Conservation (phyloP, 345 rosid species). For the Eucalyptus guilfoylei region DNA sequence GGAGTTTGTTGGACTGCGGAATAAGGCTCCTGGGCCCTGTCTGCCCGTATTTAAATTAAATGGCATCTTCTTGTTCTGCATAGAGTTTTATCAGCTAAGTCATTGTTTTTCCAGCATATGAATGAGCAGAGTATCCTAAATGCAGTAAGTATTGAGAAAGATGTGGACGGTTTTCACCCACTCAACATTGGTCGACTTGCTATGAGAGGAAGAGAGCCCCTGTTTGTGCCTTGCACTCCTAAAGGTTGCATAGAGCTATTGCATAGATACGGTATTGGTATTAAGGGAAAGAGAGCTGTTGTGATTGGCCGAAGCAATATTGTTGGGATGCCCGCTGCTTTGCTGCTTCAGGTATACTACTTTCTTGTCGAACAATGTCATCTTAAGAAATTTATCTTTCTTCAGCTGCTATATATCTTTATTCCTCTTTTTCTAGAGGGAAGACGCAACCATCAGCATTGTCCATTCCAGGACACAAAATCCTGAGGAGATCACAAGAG, state of each 20-base stretch:
- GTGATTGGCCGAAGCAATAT: slow-evolving; percentile 90
- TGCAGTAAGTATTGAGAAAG: slow-evolving; percentile 73
- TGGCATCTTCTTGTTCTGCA: not conserved
- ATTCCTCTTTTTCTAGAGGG: slow-evolving; percentile 30
- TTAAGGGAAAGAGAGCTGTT: slow-evolving; percentile 82
- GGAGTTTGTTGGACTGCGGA: not conserved
- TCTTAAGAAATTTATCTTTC: not conserved
- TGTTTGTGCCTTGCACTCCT: slow-evolving; percentile 82
- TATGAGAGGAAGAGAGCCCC: slow-evolving; percentile 77
- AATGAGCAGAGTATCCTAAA: slow-evolving; percentile 62
- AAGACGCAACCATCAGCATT: slow-evolving; percentile 72
- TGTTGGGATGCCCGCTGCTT: slow-evolving; percentile 90
- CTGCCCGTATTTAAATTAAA: not conserved
- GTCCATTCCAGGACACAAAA: slow-evolving; percentile 73
- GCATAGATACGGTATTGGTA: slow-evolving; percentile 51
- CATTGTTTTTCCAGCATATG: slow-evolving; percentile 48
- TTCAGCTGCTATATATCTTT: not conserved
- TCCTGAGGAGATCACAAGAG: slow-evolving; percentile 59
- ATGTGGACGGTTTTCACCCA: slow-evolving; percentile 89
- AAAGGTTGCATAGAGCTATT: slow-evolving; percentile 87
- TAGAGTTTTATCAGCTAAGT: not conserved
- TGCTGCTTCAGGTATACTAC: slow-evolving; percentile 53
- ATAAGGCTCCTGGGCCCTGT: not conserved
- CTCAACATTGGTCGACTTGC: slow-evolving; percentile 78
- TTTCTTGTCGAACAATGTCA: not conserved